Percentiles rank a stretch among this genome's conserved stretches.
These are phyloP conservation scores for Chiua virens DNA, from an alignment of 768 basidiomycete species.

Conservation along the genomic window DNA sequence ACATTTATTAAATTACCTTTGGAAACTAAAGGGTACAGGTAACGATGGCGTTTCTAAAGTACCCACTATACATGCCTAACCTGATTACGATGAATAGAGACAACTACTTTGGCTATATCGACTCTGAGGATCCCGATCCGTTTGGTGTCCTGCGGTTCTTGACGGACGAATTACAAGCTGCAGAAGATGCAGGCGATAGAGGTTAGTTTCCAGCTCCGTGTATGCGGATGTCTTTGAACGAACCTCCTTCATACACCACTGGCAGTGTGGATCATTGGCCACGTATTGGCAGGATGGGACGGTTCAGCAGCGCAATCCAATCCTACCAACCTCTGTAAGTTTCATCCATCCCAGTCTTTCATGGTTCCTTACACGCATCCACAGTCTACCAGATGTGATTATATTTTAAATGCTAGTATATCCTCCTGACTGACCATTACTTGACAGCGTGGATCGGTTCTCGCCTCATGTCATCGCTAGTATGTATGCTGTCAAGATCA, in stretches of 20 bases:
- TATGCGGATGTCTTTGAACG: constrained; percentile 4
- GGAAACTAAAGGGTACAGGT: constrained; percentile 1
- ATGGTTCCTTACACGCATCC: background rate
- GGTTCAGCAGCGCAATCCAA: constrained; percentile 40
- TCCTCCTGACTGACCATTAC: background rate
- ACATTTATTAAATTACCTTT: constrained; percentile 9
- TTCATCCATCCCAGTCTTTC: background rate
- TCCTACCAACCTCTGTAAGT: constrained; percentile 45
- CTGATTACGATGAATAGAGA: constrained; percentile 16
- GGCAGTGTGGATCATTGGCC: constrained; percentile 52
- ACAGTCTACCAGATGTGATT: constrained; percentile 45
- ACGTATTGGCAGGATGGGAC: constrained; percentile 50
- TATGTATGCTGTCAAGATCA: constrained; percentile 13
- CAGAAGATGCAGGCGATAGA: constrained; percentile 45
- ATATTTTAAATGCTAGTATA: too few relatives aligned
- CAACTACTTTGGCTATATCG: constrained; percentile 50
- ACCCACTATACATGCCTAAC: background rate
- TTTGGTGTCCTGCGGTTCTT: constrained; percentile 43
- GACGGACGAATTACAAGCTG: constrained; percentile 48
- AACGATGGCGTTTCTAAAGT: background rate
- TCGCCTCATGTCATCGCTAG: constrained; percentile 46
- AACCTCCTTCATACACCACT: background rate
- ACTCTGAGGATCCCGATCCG: constrained; percentile 40
- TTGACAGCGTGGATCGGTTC: constrained; percentile 41
- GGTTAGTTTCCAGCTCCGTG: constrained; percentile 19